A percentile compares a stretch with the other conserved stretches of the same genome.
These are phyloP conservation scores for Tillandsia leiboldiana DNA, from an alignment of 176 grass and related monocot species.

Conservation along the genomic window DNA sequence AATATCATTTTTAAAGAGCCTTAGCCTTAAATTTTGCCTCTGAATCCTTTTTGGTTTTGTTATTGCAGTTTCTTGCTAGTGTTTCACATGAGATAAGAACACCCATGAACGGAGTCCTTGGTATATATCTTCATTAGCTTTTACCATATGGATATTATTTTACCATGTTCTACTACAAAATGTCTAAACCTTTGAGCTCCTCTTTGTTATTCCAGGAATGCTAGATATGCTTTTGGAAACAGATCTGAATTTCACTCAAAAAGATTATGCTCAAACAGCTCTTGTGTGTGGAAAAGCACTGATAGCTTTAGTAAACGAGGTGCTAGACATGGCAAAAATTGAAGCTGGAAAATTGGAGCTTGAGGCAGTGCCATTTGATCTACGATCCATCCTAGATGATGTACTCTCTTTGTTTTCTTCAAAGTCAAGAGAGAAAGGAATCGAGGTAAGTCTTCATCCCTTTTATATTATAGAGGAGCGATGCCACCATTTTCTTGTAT, in stretches of 20 bases:
- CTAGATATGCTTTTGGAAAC: too few relatives aligned
- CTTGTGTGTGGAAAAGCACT: too few relatives aligned
- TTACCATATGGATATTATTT: not conserved
- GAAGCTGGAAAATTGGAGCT: conserved; percentile 94
- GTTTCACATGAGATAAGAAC: too few relatives aligned
- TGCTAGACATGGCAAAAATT: conserved; percentile 92
- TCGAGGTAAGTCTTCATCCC: conserved; percentile 51
- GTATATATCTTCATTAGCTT: conserved; percentile 30
- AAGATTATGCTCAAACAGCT: too few relatives aligned
- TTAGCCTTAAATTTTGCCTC: not conserved
- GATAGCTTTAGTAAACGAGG: too few relatives aligned
- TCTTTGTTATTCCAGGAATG: too few relatives aligned
- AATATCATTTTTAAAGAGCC: not conserved
- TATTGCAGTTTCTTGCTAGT: too few relatives aligned
- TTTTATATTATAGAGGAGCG: not conserved
- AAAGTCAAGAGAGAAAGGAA: conserved; percentile 83
- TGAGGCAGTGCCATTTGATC: conserved; percentile 71
- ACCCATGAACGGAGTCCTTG: conserved; percentile 95
- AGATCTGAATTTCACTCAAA: too few relatives aligned
- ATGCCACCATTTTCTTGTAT: not conserved
- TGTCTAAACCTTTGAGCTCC: too few relatives aligned
- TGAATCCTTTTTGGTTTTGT: conserved; percentile 12
- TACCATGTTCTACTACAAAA: not conserved
- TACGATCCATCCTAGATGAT: conserved; percentile 73
- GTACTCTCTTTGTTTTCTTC: conserved; percentile 96